Conservation (phyloP, 768 basidiomycete genomes). For the Rhodotorula taiwanensis region DNA sequence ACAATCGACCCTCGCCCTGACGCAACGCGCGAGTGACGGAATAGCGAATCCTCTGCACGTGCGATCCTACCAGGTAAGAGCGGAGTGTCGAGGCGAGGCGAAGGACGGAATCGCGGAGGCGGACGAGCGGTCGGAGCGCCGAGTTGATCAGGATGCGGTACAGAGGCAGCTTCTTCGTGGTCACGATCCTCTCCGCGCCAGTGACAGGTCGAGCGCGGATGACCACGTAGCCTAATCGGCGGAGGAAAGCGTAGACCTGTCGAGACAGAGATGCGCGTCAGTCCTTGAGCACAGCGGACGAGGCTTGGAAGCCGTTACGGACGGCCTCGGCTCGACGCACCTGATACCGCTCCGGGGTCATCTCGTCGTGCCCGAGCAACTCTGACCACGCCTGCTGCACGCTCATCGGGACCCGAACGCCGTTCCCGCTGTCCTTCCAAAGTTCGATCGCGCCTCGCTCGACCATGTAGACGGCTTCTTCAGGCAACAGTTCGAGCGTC, state of each 20-base stretch:
- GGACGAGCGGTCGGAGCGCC: slow-evolving; percentile 45
- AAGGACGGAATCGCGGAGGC: slow-evolving; percentile 42
- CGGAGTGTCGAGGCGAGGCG: slow-evolving; percentile 45
- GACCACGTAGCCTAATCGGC: slow-evolving; percentile 81
- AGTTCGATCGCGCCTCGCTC: slow-evolving; percentile 84
- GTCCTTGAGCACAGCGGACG: not conserved
- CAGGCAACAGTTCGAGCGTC: slow-evolving; percentile 78
- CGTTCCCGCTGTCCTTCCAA: slow-evolving; percentile 53
- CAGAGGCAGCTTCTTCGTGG: not conserved
- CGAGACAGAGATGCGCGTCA: not conserved
- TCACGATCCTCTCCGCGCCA: not conserved
- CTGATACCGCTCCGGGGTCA: slow-evolving; percentile 83
- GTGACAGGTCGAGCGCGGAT: slow-evolving; percentile 53
- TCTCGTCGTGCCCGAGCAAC: slow-evolving; percentile 69
- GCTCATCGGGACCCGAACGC: slow-evolving; percentile 34
- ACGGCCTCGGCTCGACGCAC: slow-evolving; percentile 53
- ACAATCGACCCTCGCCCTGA: slow-evolving; percentile 1
- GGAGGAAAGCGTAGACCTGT: slow-evolving; percentile 87
- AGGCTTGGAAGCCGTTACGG: too few relatives aligned
- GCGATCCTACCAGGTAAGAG: not conserved
- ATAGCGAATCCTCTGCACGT: slow-evolving; percentile 8
- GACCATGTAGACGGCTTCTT: slow-evolving; percentile 88
- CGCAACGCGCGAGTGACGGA: slow-evolving; percentile 11
- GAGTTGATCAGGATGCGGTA: slow-evolving; percentile 39
- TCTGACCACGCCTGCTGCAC: slow-evolving; percentile 83